Base-by-base conservation (phyloP, 2,329 filamentous ascomycete species). In the Diaporthe sp. region DNA sequence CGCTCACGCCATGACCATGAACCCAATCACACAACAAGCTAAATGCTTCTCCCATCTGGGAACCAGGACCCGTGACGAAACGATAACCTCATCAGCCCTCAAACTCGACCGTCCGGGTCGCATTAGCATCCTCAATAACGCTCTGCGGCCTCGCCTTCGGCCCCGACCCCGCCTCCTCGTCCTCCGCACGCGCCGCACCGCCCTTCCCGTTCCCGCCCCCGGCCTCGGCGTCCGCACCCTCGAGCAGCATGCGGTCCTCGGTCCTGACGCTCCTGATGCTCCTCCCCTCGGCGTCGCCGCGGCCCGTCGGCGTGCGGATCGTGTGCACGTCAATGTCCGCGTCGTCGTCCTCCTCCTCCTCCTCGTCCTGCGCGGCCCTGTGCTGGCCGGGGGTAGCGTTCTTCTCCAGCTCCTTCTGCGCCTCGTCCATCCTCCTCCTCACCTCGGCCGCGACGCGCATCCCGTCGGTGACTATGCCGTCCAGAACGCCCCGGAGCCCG, bases 371-470 rank as follows among this genome's bases (percentile, higher is more conserved):
- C 1, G 85, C 76, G 27, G 58, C 65, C 83, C 76, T 86, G 79
- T 92, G 44, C 17, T 47, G 87, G 58, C 89, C 85, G 2, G 89
- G 89, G n/a, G 92, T 84, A 0, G 93, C 93, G 75, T 95, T 96
- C 83, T 92, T 93, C 83, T 98, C 96, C 77, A 98, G 85, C 81
- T 98, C 96, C 78, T 92, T 92, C 83, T 98, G 96, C 4, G 96
- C 96, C 81, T 99, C 97, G 76, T 99, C 96, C 93, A 98, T 98
- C 58, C 96, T 90, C 79, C 96, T 91, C 77, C 94, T 90, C 69
- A 99, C 96, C 82, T 99, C 97, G 0, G 93, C 94, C 0, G 97
- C 97, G 74, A 98, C 96, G 44, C 96, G 93, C 92, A 98, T 98
- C 55, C 97, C 97, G 81, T 99, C 97, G 2, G 94, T 97, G 77